These are phyloP conservation scores for Coelastrella sp. DNA, from an alignment of 139 green algal species.

Conservation along the genomic window DNA sequence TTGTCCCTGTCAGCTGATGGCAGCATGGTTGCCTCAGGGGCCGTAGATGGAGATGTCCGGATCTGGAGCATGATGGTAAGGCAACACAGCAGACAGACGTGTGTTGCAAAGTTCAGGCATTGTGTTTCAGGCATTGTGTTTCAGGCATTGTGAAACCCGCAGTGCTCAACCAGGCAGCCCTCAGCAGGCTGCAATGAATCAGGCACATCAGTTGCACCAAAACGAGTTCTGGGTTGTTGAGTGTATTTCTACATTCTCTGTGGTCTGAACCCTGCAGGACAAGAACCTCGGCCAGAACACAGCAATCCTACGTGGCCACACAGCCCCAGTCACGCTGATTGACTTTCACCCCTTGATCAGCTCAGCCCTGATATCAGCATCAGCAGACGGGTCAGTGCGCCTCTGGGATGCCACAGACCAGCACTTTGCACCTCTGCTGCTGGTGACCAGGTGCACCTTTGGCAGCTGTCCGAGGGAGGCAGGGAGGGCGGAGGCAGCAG, in stretches of 20 bases:
- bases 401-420: slow-evolving; percentile 73
- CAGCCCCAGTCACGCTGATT: slow-evolving; percentile 65
- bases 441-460: slow-evolving; percentile 49
- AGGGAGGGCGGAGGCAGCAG: slow-evolving; percentile 12
- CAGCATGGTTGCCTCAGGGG: slow-evolving; percentile 70
- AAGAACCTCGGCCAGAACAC: slow-evolving; percentile 65
- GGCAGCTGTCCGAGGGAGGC: not conserved
- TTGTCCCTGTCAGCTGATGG: slow-evolving; percentile 69
- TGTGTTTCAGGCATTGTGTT: no score
- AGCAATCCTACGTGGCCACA: slow-evolving; percentile 75
- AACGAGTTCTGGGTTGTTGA: not conserved
- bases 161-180: no score
- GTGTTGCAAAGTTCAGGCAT: no score
- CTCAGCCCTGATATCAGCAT: slow-evolving; percentile 74
- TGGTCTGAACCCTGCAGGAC: slow-evolving; percentile 29
- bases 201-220: no score
- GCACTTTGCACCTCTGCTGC: slow-evolving; percentile 49
- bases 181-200: no score
- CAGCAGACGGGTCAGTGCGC: slow-evolving; percentile 79
- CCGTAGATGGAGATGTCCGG: slow-evolving; percentile 67
- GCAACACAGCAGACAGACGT: no score
- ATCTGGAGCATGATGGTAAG: slow-evolving; percentile 72
- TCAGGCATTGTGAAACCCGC: no score
- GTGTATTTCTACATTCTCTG: not conserved
- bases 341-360: slow-evolving; percentile 68